Evolutionary conservation across 768 basidiomycete species (phyloP), one percentile per base, ranked within the genome.

Genomic region (Inosperma sp.): DNA sequence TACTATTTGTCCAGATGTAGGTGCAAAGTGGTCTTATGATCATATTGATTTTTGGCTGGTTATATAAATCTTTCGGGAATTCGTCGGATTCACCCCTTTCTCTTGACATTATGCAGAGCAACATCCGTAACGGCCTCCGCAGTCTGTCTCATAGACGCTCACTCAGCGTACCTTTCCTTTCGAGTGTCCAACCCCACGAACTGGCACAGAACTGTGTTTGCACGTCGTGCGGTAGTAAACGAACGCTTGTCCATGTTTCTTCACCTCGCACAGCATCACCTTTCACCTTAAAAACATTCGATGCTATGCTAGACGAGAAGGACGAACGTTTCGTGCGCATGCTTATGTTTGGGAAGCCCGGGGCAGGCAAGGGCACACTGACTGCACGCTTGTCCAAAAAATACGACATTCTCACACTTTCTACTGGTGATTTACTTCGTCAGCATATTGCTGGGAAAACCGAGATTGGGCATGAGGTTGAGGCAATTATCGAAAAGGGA

Each of bases 321-420:
- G 72, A 73, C 39, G 71, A 67, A 30, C 67, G 62, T 23, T 59
- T 72, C 39, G 68, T 84, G 44, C 77, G 85, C 47, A 83, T 86
- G 79, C 71, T 88, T 53, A 80, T 87, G 74, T 87, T 86, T 64
- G 86, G 85, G 25, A 87, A 87, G 67, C 86, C 84, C n/a, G 86
- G 86, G 22, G 80, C 86, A 40, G 87, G 87, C 50, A 89, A 95
- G 72, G 93, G 93, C 27, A 95, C 93, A 0, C 75, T 93, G 34
- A 77, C 86, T 2, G 74, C 78, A 13, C 78, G 85, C 35, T 77
- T 95, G 23, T 81, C 88, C 51, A 77, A 82, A 55, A 88, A 89
- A 65, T 93, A 89, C 63, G 83, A 90, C 61, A 80, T 94, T 46
- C 58, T 84, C 35, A 78, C 83, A 7, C 68, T 94, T 42, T 91